These are phyloP conservation scores for Eucalyptus sideroxylon DNA, from an alignment of 345 rosid species.

Conservation along the genomic window DNA sequence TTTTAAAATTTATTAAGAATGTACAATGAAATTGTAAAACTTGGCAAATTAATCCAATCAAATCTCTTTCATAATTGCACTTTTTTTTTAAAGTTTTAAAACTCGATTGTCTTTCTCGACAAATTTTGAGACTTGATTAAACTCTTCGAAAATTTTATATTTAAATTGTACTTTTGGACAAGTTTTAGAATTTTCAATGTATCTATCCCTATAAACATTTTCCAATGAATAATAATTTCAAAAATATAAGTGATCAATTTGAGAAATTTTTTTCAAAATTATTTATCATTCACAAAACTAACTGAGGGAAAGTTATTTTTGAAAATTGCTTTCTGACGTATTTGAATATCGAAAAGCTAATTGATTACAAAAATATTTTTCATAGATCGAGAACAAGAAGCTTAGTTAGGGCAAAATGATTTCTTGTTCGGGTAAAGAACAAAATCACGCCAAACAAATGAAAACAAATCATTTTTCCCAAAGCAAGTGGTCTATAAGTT, in stretches of 20 bases:
- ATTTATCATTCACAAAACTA: neutral
- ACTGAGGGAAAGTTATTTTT: accelerated
- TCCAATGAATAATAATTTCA: no score
- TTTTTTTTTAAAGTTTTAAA: no score
- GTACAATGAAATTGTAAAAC: no score
- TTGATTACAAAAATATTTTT: no score
- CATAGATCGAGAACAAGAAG: no score
- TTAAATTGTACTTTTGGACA: accelerated
- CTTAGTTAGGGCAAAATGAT: neutral
- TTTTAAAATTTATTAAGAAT: no score
- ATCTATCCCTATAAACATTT: no score
- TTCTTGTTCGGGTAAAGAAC: no score
- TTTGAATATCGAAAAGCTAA: neutral
- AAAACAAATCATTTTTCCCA: neutral
- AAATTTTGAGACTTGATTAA: accelerated
- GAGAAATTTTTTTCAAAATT: accelerated
- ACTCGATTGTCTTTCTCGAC: accelerated
- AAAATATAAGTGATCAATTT: accelerated
- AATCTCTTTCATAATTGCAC: accelerated
- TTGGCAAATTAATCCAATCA: no score
- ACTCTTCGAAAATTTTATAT: accelerated
- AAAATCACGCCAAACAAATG: neutral
- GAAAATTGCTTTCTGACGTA: accelerated
- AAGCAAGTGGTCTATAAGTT: neutral
- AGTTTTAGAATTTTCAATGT: no score